phyloP scores from a whole-genome alignment of 345 rosid species.

The Eutrema heterophyllum region DNA sequence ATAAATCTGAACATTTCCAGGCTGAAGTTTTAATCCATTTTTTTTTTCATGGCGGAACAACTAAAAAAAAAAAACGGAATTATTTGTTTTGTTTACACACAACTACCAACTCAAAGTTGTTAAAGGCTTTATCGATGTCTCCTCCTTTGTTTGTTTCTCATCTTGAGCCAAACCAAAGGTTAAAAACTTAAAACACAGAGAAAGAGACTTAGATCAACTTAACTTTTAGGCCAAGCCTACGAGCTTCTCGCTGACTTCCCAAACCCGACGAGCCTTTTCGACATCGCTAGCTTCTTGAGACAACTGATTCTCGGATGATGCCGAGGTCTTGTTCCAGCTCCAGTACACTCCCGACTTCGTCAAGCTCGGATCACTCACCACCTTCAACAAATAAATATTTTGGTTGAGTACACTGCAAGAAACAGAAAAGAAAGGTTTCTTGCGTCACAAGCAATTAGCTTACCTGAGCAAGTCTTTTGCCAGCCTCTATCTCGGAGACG shows the following conservation, averaged over 20 bases:
- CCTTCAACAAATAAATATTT: slow-evolving; percentile 35
- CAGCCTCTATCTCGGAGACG: slow-evolving; percentile 82
- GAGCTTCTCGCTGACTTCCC: slow-evolving; percentile 92
- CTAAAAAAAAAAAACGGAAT: not conserved
- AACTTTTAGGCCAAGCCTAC: slow-evolving; percentile 64
- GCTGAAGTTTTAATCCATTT: not conserved
- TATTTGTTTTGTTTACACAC: not conserved
- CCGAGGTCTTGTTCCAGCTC: slow-evolving; percentile 94
- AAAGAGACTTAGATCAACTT: not conserved
- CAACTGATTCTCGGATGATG: slow-evolving; percentile 86
- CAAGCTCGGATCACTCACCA: slow-evolving; percentile 80
- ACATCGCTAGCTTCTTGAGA: slow-evolving; percentile 80
- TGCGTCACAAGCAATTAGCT: not conserved
- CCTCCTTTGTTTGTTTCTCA: not conserved
- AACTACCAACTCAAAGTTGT: not conserved
- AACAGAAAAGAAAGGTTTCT: not conserved
- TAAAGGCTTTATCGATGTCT: slow-evolving; percentile 8
- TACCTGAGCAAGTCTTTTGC: slow-evolving; percentile 79
- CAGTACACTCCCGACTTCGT: slow-evolving; percentile 93
- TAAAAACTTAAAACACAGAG: not conserved
- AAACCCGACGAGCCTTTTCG: slow-evolving; percentile 73
- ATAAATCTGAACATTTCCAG: not conserved
- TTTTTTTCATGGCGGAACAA: not conserved
- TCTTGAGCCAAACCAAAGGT: not conserved
- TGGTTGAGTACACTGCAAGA: not conserved